Percentiles rank a stretch among this genome's conserved stretches.
These are phyloP conservation scores for Coemansia sp. DNA, from an alignment of 192 early-diverging fungal species.

Conservation along the genomic window DNA sequence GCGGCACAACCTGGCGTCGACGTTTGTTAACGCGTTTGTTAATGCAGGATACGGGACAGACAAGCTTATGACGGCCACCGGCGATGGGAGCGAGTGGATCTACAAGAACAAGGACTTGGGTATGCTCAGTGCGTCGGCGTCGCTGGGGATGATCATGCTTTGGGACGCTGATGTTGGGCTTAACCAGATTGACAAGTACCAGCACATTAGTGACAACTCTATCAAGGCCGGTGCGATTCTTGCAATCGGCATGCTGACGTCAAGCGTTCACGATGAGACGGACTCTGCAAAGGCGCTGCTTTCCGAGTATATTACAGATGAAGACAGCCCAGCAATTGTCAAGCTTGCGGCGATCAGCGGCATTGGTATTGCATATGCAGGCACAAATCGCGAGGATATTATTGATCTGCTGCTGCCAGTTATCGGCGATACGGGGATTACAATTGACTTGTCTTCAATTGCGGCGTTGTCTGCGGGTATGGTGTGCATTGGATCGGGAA, in stretches of 20 bases:
- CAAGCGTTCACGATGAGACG: slow-evolving; percentile 85
- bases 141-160: slow-evolving; percentile 85
- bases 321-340: slow-evolving; percentile 54
- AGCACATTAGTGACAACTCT: slow-evolving; percentile 75
- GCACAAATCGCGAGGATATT: slow-evolving; percentile 82
- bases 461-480: slow-evolving; percentile 88
- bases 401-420: slow-evolving; percentile 77
- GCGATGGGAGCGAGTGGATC: slow-evolving; percentile 83
- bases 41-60: slow-evolving; percentile 96
- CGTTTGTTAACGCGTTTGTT: slow-evolving; percentile 99
- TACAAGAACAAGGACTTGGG: slow-evolving; percentile 98
- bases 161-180: slow-evolving; percentile 95
- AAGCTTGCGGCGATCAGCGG: slow-evolving; percentile 84
- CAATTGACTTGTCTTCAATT: slow-evolving; percentile 87
- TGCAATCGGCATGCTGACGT: slow-evolving; percentile 89
- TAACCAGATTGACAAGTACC: slow-evolving; percentile 91
- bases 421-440: slow-evolving; percentile 72
- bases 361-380: slow-evolving; percentile 93
- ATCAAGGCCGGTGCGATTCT: slow-evolving; percentile 93
- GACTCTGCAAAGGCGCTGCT: slow-evolving; percentile 92
- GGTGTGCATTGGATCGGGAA: slow-evolving; percentile 86
- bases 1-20: slow-evolving; percentile 91
- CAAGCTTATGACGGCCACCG: slow-evolving; percentile 72
- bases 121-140: slow-evolving; percentile 94
- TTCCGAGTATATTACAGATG: slow-evolving; percentile 73